Evolutionary conservation across 148 eudicot genomes (phyloP).

Genomic region (Chenopodium suecicum): DNA sequence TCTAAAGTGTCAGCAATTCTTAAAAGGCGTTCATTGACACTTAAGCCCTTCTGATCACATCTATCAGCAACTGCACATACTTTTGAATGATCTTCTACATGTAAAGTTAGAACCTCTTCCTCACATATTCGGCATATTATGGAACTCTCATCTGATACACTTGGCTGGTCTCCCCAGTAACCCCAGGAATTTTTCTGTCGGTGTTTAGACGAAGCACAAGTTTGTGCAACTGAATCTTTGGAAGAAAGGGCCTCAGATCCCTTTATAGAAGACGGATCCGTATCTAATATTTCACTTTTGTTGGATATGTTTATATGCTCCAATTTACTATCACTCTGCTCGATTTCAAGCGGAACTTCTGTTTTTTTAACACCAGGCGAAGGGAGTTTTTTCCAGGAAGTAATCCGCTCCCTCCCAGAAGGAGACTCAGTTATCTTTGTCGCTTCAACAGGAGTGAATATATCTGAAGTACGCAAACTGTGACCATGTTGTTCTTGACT

Average conservation of each 20-base stretch:
- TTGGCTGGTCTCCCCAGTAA: constrained; percentile 77
- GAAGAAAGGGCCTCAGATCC: constrained; percentile 48
- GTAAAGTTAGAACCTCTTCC: constrained; percentile 93
- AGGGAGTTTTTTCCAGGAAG: constrained; percentile 95
- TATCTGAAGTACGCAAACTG: constrained; percentile 39
- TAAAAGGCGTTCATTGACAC: constrained; percentile 80
- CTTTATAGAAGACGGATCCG: constrained; percentile 40
- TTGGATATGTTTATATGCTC: constrained; percentile 39
- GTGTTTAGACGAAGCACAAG: constrained; percentile 57
- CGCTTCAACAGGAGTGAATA: constrained; percentile 41
- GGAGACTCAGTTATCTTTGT: constrained; percentile 52
- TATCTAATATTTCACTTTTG: constrained; percentile 35
- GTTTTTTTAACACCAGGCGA: constrained; percentile 61
- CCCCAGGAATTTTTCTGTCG: constrained; percentile 84
- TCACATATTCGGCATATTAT: constrained; percentile 99
- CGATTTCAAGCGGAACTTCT: constrained; percentile 44
- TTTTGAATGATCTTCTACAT: constrained; percentile 97
- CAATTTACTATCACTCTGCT: constrained; percentile 37
- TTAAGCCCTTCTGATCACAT: constrained; percentile 93
- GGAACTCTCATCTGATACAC: constrained; percentile 71
- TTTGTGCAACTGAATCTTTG: constrained; percentile 54
- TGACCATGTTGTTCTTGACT: constrained; percentile 82
- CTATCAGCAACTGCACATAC: constrained; percentile 95
- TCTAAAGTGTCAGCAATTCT: constrained; percentile 91
- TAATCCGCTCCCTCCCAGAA: constrained; percentile 62